phyloP scores from a whole-genome alignment of 108 stramenopile species.

The Conticribra guillardii region DNA sequence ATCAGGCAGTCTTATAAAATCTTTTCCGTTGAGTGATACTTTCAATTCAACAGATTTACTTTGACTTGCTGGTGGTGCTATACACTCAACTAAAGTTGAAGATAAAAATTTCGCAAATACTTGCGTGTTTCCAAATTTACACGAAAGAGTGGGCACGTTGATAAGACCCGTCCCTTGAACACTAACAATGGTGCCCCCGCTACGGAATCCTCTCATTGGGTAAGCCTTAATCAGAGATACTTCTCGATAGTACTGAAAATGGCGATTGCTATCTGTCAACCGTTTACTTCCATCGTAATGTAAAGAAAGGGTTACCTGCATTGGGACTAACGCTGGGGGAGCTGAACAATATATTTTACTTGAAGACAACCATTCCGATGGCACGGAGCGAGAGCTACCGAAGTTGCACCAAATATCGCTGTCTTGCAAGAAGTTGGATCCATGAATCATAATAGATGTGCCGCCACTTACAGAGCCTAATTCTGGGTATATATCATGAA shows the following conservation, averaged over 20 bases:
- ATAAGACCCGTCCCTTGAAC: constrained; percentile 45
- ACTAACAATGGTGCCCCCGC: constrained; percentile 46
- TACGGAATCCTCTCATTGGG: constrained; percentile 42
- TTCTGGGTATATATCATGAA: constrained; percentile 30
- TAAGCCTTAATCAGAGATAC: constrained; percentile 29
- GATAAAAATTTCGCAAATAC: constrained; percentile 37
- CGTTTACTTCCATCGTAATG: constrained; percentile 17
- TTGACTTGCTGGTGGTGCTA: constrained; percentile 27
- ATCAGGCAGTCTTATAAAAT: not conserved
- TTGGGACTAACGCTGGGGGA: constrained; percentile 18
- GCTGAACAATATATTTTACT: constrained; percentile 28
- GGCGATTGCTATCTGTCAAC: constrained; percentile 4
- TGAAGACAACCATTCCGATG: constrained; percentile 28
- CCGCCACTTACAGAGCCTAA: constrained; percentile 43
- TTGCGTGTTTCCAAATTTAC: constrained; percentile 36
- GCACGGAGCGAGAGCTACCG: constrained; percentile 26
- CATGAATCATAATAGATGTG: constrained; percentile 28
- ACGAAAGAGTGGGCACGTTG: constrained; percentile 30
- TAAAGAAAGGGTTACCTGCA: constrained; percentile 31
- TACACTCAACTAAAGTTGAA: constrained; percentile 32
- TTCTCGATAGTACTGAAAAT: constrained; percentile 32
- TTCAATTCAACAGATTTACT: constrained; percentile 10
- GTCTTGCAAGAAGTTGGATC: constrained; percentile 41
- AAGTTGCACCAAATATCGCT: constrained; percentile 49
- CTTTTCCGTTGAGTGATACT: constrained; percentile 39